A percentile compares a stretch with the other conserved stretches of the same genome.
phyloP scores from a whole-genome alignment of 805 yeast species.

The Limtongia smithiae region DNA sequence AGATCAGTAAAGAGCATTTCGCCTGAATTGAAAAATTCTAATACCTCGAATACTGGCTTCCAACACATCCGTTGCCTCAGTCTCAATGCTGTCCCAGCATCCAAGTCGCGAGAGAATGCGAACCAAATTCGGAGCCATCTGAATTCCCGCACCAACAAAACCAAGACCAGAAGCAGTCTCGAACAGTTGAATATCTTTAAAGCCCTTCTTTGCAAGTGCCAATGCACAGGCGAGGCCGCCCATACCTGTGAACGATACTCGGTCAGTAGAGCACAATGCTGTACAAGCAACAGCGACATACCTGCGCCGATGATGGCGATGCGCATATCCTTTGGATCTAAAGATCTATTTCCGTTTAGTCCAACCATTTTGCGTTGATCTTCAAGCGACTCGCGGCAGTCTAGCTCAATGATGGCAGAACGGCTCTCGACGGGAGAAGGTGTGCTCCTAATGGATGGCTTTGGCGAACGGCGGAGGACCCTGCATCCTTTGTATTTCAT shows the following conservation, averaged over 20 bases:
- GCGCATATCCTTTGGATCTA: background rate
- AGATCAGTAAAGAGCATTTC: background rate
- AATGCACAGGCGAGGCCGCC: constrained; percentile 38
- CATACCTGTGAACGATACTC: too few relatives aligned
- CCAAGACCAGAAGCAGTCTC: constrained; percentile 34
- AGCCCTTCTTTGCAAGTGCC: constrained; percentile 32
- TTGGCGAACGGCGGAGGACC: too few relatives aligned
- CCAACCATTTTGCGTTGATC: background rate
- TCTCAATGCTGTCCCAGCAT: constrained; percentile 9
- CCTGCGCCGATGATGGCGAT: constrained; percentile 36
- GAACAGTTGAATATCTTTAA: constrained; percentile 30
- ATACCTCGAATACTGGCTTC: constrained; percentile 1
- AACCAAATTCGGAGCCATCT: constrained; percentile 36
- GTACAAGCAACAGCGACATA: too few relatives aligned
- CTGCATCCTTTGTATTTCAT: too few relatives aligned
- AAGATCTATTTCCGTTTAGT: background rate
- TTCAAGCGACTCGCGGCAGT: too few relatives aligned
- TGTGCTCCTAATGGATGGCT: too few relatives aligned
- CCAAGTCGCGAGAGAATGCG: constrained; percentile 32
- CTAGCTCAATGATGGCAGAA: background rate
- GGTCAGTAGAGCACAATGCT: too few relatives aligned
- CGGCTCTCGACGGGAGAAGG: too few relatives aligned
- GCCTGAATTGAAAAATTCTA: background rate
- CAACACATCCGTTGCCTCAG: background rate
- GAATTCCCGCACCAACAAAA: constrained; percentile 40